Base-by-base conservation (phyloP, 2,329 filamentous ascomycete genomes). In the Penicillium decumbens region DNA sequence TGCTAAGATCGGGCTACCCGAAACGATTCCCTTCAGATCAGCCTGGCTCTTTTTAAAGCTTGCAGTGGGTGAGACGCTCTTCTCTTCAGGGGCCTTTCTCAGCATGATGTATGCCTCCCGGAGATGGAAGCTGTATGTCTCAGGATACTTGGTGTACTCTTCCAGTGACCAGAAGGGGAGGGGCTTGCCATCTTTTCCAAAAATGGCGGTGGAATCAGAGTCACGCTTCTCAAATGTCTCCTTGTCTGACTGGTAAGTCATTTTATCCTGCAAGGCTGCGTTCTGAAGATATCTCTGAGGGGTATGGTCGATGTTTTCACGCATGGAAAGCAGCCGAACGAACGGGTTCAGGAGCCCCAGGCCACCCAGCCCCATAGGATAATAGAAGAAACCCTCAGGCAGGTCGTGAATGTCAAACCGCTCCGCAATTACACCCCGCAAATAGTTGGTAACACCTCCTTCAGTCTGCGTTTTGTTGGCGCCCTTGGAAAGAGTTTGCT, bases 231-330 rank as follows among this genome's bases (percentile, higher is more conserved):
- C 62, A 46, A 69, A 72, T 2, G 41, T 51, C 33, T 65, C 61
- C 51, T 70, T 71, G 29, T 56, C 62, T 4, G 30, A 75, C 39
- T 81, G 79, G 12, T 80, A 76, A n/a, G n/a, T n/a, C n/a, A n/a
- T n/a, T n/a, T n/a, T n/a, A n/a, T n/a, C n/a, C n/a, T n/a, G n/a
- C n/a, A n/a, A n/a, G n/a, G n/a, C n/a, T n/a, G n/a, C n/a, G n/a
- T n/a, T n/a, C n/a, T n/a, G n/a, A n/a, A n/a, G n/a, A n/a, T n/a
- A n/a, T n/a, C n/a, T n/a, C n/a, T n/a, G n/a, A n/a, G n/a, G n/a
- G n/a, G n/a, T n/a, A n/a, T n/a, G n/a, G n/a, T n/a, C n/a, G n/a
- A n/a, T n/a, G n/a, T n/a, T n/a, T n/a, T n/a, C n/a, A n/a, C n/a
- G n/a, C n/a, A n/a, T n/a, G n/a, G n/a, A n/a, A n/a, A n/a, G n/a